A percentile compares a stretch with the other conserved stretches of the same genome.
Evolutionary conservation across 768 basidiomycete genomes (phyloP).

Genomic region (Tylopilus subfusipes): DNA sequence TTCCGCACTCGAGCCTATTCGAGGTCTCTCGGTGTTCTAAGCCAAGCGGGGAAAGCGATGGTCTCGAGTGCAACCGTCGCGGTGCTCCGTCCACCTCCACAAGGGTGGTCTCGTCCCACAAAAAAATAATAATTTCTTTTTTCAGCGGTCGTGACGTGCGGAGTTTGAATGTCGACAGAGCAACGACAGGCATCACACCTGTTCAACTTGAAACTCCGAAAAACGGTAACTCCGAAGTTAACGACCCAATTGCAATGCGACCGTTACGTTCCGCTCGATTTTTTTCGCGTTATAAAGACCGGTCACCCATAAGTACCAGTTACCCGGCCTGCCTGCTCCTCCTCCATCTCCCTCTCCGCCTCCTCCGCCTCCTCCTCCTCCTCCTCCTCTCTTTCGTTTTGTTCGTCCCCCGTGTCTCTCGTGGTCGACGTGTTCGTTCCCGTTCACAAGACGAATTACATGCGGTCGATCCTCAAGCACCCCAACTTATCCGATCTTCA

Average conservation of each 20-base stretch:
- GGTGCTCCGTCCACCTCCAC: background rate
- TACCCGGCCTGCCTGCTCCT: background rate
- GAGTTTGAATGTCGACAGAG: constrained; percentile 7
- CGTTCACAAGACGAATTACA: constrained; percentile 10
- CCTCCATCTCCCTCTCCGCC: background rate
- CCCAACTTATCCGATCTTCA: constrained; percentile 19
- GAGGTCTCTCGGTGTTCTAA: background rate
- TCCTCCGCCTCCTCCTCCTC: background rate
- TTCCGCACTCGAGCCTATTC: constrained; percentile 1
- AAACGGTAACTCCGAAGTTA: constrained; percentile 13
- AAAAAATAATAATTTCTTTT: background rate
- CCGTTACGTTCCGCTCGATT: constrained; percentile 20
- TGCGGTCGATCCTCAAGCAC: constrained; percentile 34
- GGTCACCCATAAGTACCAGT: background rate
- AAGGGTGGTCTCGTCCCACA: background rate
- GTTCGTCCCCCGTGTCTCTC: background rate
- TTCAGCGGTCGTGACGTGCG: constrained; percentile 12
- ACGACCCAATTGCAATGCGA: background rate
- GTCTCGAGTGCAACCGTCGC: background rate
- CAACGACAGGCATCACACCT: constrained; percentile 1
- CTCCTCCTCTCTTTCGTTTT: background rate
- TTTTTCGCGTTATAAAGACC: constrained; percentile 18
- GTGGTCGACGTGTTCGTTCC: background rate
- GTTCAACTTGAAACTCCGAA: constrained; percentile 9
- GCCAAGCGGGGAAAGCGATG: background rate